phyloP scores from a whole-genome alignment of 208 protist genomes.

The Leptomonas pyrrhocoris region DNA sequence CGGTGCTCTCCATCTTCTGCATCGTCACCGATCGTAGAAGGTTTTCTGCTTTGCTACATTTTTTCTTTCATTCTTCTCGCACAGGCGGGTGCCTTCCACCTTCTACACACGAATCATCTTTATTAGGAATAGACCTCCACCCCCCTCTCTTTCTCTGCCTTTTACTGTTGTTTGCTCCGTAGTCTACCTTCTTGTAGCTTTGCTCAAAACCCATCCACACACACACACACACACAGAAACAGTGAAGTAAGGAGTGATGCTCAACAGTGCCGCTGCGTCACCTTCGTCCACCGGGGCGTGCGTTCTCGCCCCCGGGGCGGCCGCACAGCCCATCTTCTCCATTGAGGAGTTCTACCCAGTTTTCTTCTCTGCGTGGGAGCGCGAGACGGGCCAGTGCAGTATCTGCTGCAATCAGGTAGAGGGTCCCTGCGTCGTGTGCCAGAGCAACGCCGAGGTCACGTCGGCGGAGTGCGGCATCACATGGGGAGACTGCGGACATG shows the following conservation, averaged over 20 bases:
- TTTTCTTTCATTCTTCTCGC: too few species aligned
- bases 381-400: conserved; percentile 96
- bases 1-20: too few species aligned
- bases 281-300: background rate
- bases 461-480: conserved; percentile 92
- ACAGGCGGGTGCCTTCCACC: too few species aligned
- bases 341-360: conserved; percentile 96
- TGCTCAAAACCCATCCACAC: too few species aligned
- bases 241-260: background rate
- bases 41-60: too few species aligned
- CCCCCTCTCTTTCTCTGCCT: too few species aligned
- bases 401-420: conserved; percentile 98
- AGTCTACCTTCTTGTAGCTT: too few species aligned
- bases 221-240: too few species aligned
- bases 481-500: conserved; percentile 98
- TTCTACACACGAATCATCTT: too few species aligned
- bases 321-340: conserved; percentile 35
- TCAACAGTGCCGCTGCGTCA: background rate
- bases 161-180: too few species aligned
- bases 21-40: too few species aligned
- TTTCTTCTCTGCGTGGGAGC: conserved; percentile 95
- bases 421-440: conserved; percentile 97
- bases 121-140: too few species aligned
- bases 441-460: conserved; percentile 73
- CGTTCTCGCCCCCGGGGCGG: background rate